phyloP scores from a whole-genome alignment of 2,329 filamentous ascomycete species.

The Colletotrichum lini region DNA sequence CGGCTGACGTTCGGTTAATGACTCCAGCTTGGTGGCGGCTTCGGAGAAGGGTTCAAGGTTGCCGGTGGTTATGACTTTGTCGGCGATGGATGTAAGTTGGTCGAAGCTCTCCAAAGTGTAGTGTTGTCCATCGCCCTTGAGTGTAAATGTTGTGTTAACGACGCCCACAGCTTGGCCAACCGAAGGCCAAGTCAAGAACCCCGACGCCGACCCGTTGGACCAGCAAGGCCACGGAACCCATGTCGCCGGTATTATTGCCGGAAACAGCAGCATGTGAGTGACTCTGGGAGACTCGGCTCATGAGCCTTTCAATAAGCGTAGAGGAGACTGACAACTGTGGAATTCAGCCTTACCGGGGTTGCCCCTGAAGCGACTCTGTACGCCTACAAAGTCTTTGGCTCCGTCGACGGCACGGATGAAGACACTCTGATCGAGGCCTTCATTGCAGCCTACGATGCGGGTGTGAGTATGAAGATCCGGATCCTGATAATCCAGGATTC shows the following conservation, averaged over 20 bases:
- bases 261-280: constrained; percentile 35
- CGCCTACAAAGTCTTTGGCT: constrained; percentile 38
- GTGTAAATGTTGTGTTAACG: not conserved
- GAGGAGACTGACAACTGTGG: too few relatives aligned
- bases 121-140: too few relatives aligned
- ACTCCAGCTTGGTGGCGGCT: constrained; percentile 30
- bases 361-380: constrained; percentile 37
- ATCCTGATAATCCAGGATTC: too few relatives aligned
- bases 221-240: constrained; percentile 56
- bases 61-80: constrained; percentile 38
- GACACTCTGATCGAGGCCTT: constrained; percentile 41
- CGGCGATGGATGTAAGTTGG: constrained; percentile 40
- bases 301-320: not conserved
- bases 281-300: too few relatives aligned
- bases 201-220: constrained; percentile 55
- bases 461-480: constrained; percentile 18
- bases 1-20: not conserved
- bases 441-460: constrained; percentile 33
- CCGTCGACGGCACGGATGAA: constrained; percentile 37
- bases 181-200: constrained; percentile 45
- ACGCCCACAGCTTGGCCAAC: constrained; percentile 41
- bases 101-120: constrained; percentile 42
- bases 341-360: constrained; percentile 21
- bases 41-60: constrained; percentile 36
- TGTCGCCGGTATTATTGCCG: constrained; percentile 50